Base-by-base conservation (phyloP, 495 filamentous ascomycete species). In the Glarea lozoyensis region DNA sequence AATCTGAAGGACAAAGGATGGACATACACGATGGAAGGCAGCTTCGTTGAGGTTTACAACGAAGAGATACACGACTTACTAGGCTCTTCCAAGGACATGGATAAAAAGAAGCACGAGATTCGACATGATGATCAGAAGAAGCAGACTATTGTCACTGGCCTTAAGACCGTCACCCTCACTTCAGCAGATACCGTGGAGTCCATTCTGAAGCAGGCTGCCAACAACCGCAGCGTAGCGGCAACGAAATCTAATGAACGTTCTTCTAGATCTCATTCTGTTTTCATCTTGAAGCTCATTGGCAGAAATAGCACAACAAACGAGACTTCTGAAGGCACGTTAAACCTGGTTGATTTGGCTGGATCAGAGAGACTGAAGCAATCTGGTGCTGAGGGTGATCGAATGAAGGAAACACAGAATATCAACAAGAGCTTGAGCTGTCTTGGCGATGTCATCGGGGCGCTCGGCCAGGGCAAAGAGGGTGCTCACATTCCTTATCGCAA, bases 1-100 rank as follows among this genome's bases (percentile, higher is more conserved):
- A 64, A 77, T 29, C 67, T 99, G 13, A 75, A 85, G 51, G 86
- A 88, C 48, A 94, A 95, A 58, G 92, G 88, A 23, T 99, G 92
- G 92, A 72, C 72, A 22, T 99, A 97, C 58, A 82, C 73, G 0
- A 93, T 99, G 80, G 86, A 89, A 56, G 92, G 93, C 4, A 84
- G 82, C 46, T 99, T 97, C 55, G 79, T 99, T n/a, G 92, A 99
- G 58, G 93, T 99, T 19, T 97, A 99, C 73, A 97, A 99, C 53
- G 92, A 99, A 56, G 88, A 88, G 47, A 70, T 97, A 48, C 88
- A 96, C 62, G 92, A 99, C 60, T 68, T 99, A 2, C 76, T 99
- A 10, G 84, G 86, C 7, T 78, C 76, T 22, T 68, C 79, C 2
- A 81, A 86, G 30, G 80, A 88, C 17, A 64, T 86, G 25, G 81